Evolutionary conservation across 768 basidiomycete species (phyloP), one percentile per base, ranked within the genome.

Genomic region (Trametes elegans): DNA sequence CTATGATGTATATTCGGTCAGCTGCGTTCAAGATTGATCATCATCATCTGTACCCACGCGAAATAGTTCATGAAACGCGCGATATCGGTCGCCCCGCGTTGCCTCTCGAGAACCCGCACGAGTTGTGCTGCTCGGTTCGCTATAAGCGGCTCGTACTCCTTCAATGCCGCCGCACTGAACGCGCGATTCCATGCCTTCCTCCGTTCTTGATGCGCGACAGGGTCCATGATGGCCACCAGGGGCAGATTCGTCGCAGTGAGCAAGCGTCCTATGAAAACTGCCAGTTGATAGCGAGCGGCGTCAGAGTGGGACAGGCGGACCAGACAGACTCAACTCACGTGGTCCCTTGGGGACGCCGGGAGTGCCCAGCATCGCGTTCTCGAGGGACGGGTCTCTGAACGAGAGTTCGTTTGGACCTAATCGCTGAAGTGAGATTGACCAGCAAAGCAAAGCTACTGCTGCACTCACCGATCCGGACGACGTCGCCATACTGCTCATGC

Each of bases 131-230:
- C 72, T 13, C 79, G 62, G 18, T 62, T 62, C 1, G 66, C 65
- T 19, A 81, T 62, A 3, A 76, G 62, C 0, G 62, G 58, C 54
- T 79, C 73, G 49, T 81, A 82, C 14, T 74, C 76, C 59, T 76
- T 77, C 32, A 83, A 58, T 2, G 80, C 74, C 3, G 66, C 56
- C 13, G 73, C 72, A 42, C 67, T 79, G 66, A 82, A 74, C 0
- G 73, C 80, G 21, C 78, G 69, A n/a, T 74, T 75, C 81, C 80
- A 82, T 2, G 77, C 69, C 21, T 72, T 71, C 8, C 80, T 73
- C 9, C 79, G 71, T 7, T 73, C 68, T 2, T 71, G 67, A 55
- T 83, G 81, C 32, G 79, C 74, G 1, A 67, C 16, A 6, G 39
- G 34, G 28, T 62, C 47, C 21, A 28, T 44, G 7, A 57, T 28